These are phyloP conservation scores for Bolboschoenoplectus hybrid DNA, from an alignment of 202 grass and related monocot genomes.

Conservation along the genomic window DNA sequence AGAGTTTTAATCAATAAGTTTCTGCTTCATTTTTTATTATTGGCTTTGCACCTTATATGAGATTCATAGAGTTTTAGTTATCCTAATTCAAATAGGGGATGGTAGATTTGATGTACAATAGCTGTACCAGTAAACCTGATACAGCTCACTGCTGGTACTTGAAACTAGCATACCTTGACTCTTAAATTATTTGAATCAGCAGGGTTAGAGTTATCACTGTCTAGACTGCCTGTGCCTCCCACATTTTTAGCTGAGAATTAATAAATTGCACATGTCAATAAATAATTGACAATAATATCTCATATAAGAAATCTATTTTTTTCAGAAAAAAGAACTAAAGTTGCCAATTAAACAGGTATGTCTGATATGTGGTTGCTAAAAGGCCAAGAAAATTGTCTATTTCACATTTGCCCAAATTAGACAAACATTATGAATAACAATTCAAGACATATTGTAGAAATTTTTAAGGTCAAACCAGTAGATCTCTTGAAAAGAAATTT, in stretches of 20 bases:
- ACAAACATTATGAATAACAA: slow-evolving; percentile 7
- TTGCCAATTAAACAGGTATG: not conserved
- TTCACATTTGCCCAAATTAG: slow-evolving; percentile 5
- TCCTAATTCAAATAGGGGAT: slow-evolving; percentile 11
- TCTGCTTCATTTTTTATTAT: not conserved
- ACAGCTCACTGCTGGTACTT: not conserved
- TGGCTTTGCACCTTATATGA: not conserved
- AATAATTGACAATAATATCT: slow-evolving; percentile 15
- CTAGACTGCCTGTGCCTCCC: slow-evolving; percentile 55
- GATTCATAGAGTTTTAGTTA: not conserved
- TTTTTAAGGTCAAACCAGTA: slow-evolving; percentile 11
- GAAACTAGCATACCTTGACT: slow-evolving; percentile 60
- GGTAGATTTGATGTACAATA: not conserved
- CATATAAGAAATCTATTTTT: not conserved
- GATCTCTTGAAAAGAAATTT: slow-evolving; percentile 15
- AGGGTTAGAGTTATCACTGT: slow-evolving; percentile 48
- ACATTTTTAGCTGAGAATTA: slow-evolving; percentile 57
- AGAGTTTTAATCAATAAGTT: slow-evolving; percentile 7
- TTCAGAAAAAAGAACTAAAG: not conserved
- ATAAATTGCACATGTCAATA: slow-evolving; percentile 38
- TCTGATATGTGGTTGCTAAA: not conserved
- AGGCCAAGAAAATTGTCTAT: not conserved
- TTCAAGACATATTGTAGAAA: not conserved
- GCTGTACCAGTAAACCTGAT: not conserved
- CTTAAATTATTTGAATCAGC: slow-evolving; percentile 71